These are phyloP conservation scores for Penicillium flavigenum DNA, from an alignment of 495 filamentous ascomycete species.

Conservation along the genomic window DNA sequence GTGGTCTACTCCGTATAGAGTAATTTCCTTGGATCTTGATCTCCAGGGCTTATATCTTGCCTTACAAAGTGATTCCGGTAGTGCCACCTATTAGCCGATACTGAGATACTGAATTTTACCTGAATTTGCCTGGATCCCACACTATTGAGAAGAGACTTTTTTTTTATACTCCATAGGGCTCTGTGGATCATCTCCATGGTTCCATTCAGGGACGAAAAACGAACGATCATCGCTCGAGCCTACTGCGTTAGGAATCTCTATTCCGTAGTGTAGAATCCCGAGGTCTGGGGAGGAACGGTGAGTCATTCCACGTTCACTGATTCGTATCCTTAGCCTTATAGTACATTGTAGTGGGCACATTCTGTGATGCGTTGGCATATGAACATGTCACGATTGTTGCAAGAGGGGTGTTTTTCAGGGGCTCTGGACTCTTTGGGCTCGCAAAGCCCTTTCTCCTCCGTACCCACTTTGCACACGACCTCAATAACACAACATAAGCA, in stretches of 20 bases:
- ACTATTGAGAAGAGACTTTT: constrained; percentile 1
- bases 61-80: background rate
- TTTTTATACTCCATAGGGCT: background rate
- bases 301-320: background rate
- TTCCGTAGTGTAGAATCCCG: background rate
- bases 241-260: background rate
- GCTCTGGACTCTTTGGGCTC: background rate
- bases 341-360: background rate
- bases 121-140: background rate
- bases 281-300: background rate
- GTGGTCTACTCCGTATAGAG: too few species aligned
- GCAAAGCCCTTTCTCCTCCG: background rate
- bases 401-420: background rate
- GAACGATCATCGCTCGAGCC: constrained; percentile 4
- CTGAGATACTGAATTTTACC: background rate
- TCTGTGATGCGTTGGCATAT: background rate
- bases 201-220: constrained; percentile 7
- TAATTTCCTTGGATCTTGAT: background rate
- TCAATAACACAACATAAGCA: background rate
- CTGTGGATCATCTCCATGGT: constrained; percentile 3
- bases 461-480: background rate
- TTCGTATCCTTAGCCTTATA: background rate
- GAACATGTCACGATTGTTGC: background rate
- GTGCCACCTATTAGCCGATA: background rate
- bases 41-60: background rate